phyloP scores from a whole-genome alignment of 1,139 yeast species.

The Candida gigantensis region DNA sequence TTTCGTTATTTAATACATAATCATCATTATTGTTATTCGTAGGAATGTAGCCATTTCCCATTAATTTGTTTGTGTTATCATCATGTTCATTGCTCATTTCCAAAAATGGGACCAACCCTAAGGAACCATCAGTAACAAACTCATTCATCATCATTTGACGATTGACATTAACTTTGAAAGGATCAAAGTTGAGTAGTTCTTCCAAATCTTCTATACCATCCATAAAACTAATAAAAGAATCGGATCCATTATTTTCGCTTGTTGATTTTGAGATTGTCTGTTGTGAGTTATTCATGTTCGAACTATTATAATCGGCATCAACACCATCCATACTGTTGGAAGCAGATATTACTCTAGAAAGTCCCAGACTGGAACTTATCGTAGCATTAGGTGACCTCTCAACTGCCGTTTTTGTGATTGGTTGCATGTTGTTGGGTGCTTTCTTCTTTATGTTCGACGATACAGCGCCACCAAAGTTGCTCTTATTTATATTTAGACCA shows the following conservation, averaged over 20 bases:
- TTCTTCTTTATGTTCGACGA: slow-evolving; percentile 20
- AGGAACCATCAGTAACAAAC: slow-evolving; percentile 69
- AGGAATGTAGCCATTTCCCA: too few species aligned
- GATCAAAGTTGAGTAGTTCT: slow-evolving; percentile 40
- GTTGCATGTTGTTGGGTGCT: slow-evolving; percentile 17
- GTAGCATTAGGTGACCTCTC: slow-evolving; percentile 18
- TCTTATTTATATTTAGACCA: slow-evolving; percentile 32
- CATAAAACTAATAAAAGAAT: neutral
- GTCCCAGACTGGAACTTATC: slow-evolving; percentile 8
- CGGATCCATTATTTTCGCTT: too few species aligned
- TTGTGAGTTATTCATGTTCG: too few species aligned
- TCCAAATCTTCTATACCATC: slow-evolving; percentile 27
- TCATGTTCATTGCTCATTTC: slow-evolving; percentile 21
- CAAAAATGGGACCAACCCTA: slow-evolving; percentile 61
- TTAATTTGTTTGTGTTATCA: too few species aligned
- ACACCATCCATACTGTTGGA: slow-evolving; percentile 8
- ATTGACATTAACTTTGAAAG: slow-evolving; percentile 37
- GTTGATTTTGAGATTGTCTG: too few species aligned
- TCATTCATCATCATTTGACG: slow-evolving; percentile 47
- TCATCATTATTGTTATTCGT: too few species aligned
- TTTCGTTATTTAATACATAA: too few species aligned
- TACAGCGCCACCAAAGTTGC: slow-evolving; percentile 5
- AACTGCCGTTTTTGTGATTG: slow-evolving; percentile 29
- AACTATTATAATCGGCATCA: too few species aligned
- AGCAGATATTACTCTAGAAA: slow-evolving; percentile 8